Evolutionary conservation across 73 alveolate genomes (phyloP).

Genomic region (Tetrahymena malaccensis): DNA sequence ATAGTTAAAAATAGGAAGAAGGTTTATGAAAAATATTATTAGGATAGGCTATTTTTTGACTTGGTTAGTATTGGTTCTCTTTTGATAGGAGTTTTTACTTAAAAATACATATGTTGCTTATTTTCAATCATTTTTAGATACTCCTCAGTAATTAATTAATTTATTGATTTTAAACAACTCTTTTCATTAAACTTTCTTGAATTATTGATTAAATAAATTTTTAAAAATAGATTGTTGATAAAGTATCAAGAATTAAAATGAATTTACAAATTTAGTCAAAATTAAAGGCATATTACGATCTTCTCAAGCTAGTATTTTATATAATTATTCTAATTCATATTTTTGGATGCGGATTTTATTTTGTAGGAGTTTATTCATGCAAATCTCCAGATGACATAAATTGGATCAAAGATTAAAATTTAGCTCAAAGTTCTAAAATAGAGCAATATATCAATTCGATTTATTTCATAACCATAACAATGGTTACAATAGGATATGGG

Average conservation of each 20-base stretch:
- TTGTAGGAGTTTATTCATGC: conserved; percentile 5
- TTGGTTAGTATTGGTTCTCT: not conserved
- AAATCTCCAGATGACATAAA: not conserved
- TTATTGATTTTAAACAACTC: no score
- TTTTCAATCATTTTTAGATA: not conserved
- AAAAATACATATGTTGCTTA: not conserved
- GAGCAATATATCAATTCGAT: conserved; percentile 38
- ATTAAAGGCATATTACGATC: not conserved
- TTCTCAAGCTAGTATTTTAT: not conserved
- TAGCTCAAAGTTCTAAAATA: not conserved
- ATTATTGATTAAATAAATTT: not conserved
- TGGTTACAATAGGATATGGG: conserved; percentile 76
- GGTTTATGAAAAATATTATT: not conserved
- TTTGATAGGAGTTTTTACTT: not conserved
- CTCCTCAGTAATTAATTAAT: not conserved
- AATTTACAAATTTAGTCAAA: not conserved
- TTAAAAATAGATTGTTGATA: not conserved
- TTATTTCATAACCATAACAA: conserved; percentile 58
- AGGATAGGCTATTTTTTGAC: not conserved
- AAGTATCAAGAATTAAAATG: not conserved
- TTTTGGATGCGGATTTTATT: conserved; percentile 33
- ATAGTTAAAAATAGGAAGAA: not conserved
- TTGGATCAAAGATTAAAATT: not conserved
- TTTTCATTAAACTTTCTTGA: not conserved
- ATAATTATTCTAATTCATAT: conserved; percentile 5